phyloP scores from a whole-genome alignment of 371 early-diverging fungal genomes.

The Mortierella sp. region DNA sequence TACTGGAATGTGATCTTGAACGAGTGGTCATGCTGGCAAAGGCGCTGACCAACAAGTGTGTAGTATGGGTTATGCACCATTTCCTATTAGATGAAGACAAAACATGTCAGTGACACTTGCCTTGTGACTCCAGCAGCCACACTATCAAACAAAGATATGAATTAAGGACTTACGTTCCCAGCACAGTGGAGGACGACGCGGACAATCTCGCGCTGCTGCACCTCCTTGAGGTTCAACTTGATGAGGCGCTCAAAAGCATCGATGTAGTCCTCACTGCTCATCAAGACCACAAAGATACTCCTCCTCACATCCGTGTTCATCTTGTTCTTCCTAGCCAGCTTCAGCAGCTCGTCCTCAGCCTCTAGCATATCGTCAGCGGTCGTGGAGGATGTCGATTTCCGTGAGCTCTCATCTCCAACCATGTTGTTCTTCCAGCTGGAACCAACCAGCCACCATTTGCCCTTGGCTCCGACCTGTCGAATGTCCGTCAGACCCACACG shows the following conservation, averaged over 20 bases:
- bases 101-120: background rate
- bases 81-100: slow-evolving; percentile 66
- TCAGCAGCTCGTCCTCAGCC: slow-evolving; percentile 52
- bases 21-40: slow-evolving; percentile 83
- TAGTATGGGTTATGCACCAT: slow-evolving; percentile 95
- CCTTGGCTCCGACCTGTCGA: slow-evolving; percentile 81
- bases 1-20: slow-evolving; percentile 96
- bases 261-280: slow-evolving; percentile 95
- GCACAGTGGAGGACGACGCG: slow-evolving; percentile 93
- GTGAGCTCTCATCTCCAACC: slow-evolving; percentile 63
- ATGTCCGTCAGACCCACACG: slow-evolving; percentile 94
- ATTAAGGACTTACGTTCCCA: slow-evolving; percentile 72
- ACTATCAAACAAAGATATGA: background rate
- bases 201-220: slow-evolving; percentile 95
- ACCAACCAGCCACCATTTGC: slow-evolving; percentile 92
- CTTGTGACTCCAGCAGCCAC: too few species aligned
- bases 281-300: slow-evolving; percentile 91
- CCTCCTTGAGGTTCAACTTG: slow-evolving; percentile 86
- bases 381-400: slow-evolving; percentile 59
- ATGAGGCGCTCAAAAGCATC: slow-evolving; percentile 93
- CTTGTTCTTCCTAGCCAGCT: slow-evolving; percentile 85
- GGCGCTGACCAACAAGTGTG: slow-evolving; percentile 82
- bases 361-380: slow-evolving; percentile 76
- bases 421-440: slow-evolving; percentile 84
- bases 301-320: slow-evolving; percentile 98